A percentile compares a stretch with the other conserved stretches of the same genome.
phyloP scores from a whole-genome alignment of 306 rosid genomes.

The Sindora glabra region DNA sequence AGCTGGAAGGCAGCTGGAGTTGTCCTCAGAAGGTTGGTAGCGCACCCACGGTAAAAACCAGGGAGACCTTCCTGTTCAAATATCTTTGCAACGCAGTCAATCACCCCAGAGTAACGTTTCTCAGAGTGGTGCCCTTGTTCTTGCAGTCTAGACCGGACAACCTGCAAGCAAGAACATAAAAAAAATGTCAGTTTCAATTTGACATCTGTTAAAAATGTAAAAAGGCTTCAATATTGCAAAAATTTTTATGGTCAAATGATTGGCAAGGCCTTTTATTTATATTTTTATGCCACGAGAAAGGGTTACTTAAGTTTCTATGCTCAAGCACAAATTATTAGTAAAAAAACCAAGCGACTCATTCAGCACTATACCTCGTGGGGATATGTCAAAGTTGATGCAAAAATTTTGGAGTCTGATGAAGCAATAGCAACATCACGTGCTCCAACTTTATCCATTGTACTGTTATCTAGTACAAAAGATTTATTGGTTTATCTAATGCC shows the following conservation, averaged over 20 bases:
- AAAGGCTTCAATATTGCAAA: no score
- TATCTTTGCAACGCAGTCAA: constrained; percentile 61
- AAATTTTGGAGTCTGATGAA: constrained; percentile 75
- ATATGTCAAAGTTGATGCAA: constrained; percentile 84
- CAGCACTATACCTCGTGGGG: constrained; percentile 71
- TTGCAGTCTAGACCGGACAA: constrained; percentile 86
- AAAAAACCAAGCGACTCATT: no score
- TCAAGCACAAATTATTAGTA: no score
- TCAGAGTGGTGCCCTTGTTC: constrained; percentile 90
- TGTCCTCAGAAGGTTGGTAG: constrained; percentile 75
- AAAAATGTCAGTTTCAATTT: no score
- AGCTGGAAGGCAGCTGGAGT: constrained; percentile 92
- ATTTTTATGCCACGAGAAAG: no score
- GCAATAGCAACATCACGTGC: constrained; percentile 86
- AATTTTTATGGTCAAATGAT: no score
- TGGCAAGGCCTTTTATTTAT: no score
- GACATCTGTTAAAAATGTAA: no score
- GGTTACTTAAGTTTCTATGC: no score
- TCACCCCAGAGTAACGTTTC: constrained; percentile 68
- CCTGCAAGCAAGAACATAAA: constrained; percentile 47
- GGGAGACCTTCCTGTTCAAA: constrained; percentile 67
- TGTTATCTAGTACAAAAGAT: constrained; percentile 35
- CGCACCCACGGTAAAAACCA: constrained; percentile 84
- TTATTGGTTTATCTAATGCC: background rate
- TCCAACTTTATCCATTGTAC: constrained; percentile 55